Conservation (phyloP, 192 early-diverging fungal genomes). For the Tieghemiomyces parasiticus region DNA sequence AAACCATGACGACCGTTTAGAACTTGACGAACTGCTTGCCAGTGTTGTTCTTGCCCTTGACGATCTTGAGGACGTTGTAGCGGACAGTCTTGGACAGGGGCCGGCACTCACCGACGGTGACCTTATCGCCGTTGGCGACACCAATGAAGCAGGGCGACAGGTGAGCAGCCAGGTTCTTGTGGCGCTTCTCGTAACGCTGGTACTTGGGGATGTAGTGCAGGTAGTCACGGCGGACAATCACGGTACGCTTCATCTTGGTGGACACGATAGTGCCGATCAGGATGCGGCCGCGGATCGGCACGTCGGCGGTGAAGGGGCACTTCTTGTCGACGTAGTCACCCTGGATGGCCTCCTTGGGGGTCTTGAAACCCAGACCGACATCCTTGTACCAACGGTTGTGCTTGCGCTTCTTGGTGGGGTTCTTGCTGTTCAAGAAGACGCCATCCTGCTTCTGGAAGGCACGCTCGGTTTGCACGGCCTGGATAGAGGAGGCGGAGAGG, state of each 20-base stretch:
- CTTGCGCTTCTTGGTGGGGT: slow-evolving; percentile 46
- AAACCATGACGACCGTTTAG: too few relatives aligned
- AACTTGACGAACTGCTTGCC: slow-evolving; percentile 87
- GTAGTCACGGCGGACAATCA: slow-evolving; percentile 98
- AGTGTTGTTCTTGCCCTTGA: slow-evolving; percentile 64
- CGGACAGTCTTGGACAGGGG: slow-evolving; percentile 99
- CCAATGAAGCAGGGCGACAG: slow-evolving; percentile 88
- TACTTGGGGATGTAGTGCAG: slow-evolving; percentile 99
- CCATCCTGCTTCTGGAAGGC: slow-evolving; percentile 95
- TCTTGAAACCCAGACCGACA: slow-evolving; percentile 98
- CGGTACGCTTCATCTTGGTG: slow-evolving; percentile 98
- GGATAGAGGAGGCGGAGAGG: slow-evolving; percentile 2
- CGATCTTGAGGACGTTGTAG: slow-evolving; percentile 99
- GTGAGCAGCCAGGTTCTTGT: slow-evolving; percentile 98
- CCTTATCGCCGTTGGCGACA: slow-evolving; percentile 71
- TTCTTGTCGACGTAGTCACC: slow-evolving; percentile 99
- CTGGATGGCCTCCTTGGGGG: slow-evolving; percentile 91
- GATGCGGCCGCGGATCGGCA: slow-evolving; percentile 96
- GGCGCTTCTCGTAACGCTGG: slow-evolving; percentile 99
- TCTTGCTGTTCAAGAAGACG: slow-evolving; percentile 88
- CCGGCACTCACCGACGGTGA: slow-evolving; percentile 98
- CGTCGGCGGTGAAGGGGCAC: slow-evolving; percentile 97
- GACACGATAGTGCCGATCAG: slow-evolving; percentile 82
- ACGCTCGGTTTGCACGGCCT: slow-evolving; percentile 60
- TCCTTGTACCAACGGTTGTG: slow-evolving; percentile 95